A percentile compares a stretch with the other conserved stretches of the same genome.
phyloP scores from a whole-genome alignment of 345 rosid species.

The Pistacia integerrima region DNA sequence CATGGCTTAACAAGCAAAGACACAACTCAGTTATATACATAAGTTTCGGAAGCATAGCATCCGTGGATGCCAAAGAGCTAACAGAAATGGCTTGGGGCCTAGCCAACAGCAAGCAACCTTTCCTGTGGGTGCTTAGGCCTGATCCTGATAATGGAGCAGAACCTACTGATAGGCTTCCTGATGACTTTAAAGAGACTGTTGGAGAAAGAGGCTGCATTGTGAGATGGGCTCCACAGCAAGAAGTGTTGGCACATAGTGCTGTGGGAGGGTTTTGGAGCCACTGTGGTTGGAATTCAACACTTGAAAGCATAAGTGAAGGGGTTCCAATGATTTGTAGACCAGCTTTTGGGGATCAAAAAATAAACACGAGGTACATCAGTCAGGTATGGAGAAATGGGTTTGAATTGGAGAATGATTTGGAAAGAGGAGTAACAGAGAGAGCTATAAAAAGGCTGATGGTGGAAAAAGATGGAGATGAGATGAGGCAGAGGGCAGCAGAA shows the following conservation, averaged over 20 bases:
- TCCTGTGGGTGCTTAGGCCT: conserved; percentile 10
- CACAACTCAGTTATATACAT: not conserved
- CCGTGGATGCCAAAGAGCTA: conserved; percentile 3
- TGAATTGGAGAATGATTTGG: not conserved
- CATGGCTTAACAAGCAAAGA: not conserved
- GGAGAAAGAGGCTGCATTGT: not conserved
- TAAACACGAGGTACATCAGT: not conserved
- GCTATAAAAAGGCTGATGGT: too few species aligned
- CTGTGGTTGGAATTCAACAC: conserved; percentile 12
- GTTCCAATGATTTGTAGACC: conserved; percentile 13
- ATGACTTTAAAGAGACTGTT: not conserved
- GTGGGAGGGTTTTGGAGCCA: conserved; percentile 19
- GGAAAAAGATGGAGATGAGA: too few species aligned
- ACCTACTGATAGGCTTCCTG: not conserved
- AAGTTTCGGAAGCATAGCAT: conserved; percentile 1
- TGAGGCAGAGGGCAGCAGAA: too few species aligned
- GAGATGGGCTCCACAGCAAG: conserved; percentile 9
- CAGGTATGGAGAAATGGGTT: not conserved
- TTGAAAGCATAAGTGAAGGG: conserved; percentile 4
- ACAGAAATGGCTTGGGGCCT: conserved; percentile 12
- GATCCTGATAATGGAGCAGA: not conserved
- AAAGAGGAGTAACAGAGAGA: not conserved
- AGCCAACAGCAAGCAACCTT: not conserved
- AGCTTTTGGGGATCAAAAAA: not conserved
- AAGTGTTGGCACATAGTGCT: conserved; percentile 1